Base-by-base conservation (phyloP, 208 protist species). In the Lotmaria passim region DNA sequence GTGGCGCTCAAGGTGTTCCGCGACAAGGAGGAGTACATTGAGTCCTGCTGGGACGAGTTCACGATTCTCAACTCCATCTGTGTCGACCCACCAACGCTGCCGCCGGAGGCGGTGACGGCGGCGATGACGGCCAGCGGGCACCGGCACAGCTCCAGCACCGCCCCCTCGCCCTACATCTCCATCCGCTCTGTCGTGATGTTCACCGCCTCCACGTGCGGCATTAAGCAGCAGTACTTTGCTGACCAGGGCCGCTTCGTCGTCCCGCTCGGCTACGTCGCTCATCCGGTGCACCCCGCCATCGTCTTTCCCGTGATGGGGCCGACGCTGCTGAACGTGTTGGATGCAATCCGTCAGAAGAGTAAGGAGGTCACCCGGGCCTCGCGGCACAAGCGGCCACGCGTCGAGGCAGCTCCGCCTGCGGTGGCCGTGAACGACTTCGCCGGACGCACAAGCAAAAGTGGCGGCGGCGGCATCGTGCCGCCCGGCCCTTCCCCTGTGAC, bases 1-100 rank as follows among this genome's bases (percentile, higher is more conserved):
- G 84, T 86, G 21, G 89, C 89, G 17, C 67, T 94, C 24, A 94
- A 94, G 75, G 82, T 94, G 21, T 92, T 94, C 64, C 86, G 89
- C 23, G 77, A 91, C 57, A 83, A 89, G 65, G 65, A 80, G 24
- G 66, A 69, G 55, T 93, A 94, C 75, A 67, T 77, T 44, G 80
- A 89, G 53, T 86, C 89, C 17, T 90, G 83, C 69, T 89, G 80
- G 74, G 86, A 94, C 61, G 89, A 94, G 70, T 69, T 88, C 48
- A 73, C 61, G 4, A 81, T 91, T 11, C 72, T 92, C 12, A 68
- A 74, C 75, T 62, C 63, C 39, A 66, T 73, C 56, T 68, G 62
- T 55, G 48, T 55, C 7, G 63, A 73, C 53, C 70, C 69, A 33
- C 65, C 60, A 12, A 60, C 51, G 6, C 50, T 73, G 14, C 36